These are phyloP conservation scores for Corylus avellana DNA, from an alignment of 306 rosid genomes.

Conservation along the genomic window DNA sequence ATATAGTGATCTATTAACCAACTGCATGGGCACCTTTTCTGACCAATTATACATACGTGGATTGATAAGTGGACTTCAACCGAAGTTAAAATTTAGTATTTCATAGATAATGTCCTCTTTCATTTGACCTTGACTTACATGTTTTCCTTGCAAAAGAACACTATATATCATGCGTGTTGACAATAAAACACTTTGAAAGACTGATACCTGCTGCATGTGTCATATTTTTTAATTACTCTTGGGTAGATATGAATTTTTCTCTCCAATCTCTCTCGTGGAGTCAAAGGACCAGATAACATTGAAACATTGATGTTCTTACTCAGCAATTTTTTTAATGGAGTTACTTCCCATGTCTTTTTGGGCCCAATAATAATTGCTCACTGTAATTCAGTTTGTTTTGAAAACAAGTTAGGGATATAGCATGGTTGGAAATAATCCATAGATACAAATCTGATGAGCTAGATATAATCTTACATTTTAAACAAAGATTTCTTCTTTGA, in stretches of 20 bases:
- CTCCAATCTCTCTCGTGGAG: neutral
- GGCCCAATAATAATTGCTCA: neutral
- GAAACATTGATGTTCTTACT: too few species aligned
- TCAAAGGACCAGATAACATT: neutral
- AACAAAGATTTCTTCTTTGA: conserved; percentile 10
- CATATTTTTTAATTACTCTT: neutral
- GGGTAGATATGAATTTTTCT: neutral
- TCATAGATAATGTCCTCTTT: neutral
- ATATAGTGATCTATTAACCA: neutral
- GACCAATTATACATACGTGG: neutral
- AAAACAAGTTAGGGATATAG: too few species aligned
- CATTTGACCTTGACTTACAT: neutral
- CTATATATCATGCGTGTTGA: neutral
- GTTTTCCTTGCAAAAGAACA: neutral
- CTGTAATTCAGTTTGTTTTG: neutral
- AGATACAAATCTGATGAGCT: neutral
- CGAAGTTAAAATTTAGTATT: too few species aligned
- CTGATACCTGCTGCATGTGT: neutral
- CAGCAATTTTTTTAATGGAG: neutral
- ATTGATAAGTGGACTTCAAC: neutral
- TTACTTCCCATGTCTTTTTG: neutral
- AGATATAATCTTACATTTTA: neutral
- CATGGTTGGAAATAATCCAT: neutral
- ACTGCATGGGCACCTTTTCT: neutral
- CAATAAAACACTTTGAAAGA: neutral